Base-by-base conservation (phyloP, 2,329 filamentous ascomycete genomes). In the Orbilia blumenaviensis region DNA sequence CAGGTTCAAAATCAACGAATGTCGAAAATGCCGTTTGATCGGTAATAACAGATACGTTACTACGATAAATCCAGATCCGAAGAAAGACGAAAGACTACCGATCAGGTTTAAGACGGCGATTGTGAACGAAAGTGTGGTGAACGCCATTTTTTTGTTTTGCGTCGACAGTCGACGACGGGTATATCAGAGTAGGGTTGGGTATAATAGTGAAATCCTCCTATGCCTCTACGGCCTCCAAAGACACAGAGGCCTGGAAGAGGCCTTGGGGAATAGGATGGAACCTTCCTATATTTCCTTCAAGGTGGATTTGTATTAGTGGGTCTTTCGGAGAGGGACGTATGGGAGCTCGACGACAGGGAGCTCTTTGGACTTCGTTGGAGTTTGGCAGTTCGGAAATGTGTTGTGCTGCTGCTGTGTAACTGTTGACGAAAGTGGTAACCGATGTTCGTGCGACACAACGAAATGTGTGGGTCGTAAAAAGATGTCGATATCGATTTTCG, bases 1-100 rank as follows among this genome's bases (percentile, higher is more conserved):
- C 12, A 78, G 38, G 25, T 68, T 78, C 27, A 77, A 38, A n/a
- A 78, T 78, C 18, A 78, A 41, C 14, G 71, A 68, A 42, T 78
- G 77, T 54, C 77, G 52, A 36, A 78, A 78, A 46, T 78, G 77
- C 23, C 54, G 46, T 58, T 77, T 77, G 25, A 77, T 67, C 9
- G 77, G 72, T 23, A 78, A 63, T 14, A 78, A 38, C 10, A 78
- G 32, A 48, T 78, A 78, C 2, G 71, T 77, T 12, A 77, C 34
- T 25, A 54, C 46, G 23, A 78, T 78, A 27, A 77, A 72, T 16
- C 77, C 73, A 27, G 77, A 60, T 23, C 77, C 77, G 8, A 78
- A 25, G 23, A 66, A 58, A 8, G 77, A 78, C 6, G 52, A 54
- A 18, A 72, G 63, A 60, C 77, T 78, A 36, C 77, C 77, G 27